phyloP scores from a whole-genome alignment of 2,329 filamentous ascomycete species.

The Xylariales sp. region DNA sequence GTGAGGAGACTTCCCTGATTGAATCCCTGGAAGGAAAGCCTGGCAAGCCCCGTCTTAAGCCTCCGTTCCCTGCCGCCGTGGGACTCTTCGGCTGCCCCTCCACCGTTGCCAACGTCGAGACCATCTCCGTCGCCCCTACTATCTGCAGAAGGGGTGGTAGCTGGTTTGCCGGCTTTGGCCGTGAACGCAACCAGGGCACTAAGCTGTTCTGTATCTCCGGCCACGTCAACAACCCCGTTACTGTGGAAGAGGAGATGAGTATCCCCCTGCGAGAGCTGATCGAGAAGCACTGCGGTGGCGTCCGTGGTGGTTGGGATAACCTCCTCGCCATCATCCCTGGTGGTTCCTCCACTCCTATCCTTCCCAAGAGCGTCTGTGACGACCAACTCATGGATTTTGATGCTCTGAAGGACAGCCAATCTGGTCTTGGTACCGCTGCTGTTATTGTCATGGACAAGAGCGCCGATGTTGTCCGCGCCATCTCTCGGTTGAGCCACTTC shows the following conservation, averaged over 20 bases:
- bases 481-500: slow-evolving; percentile 89
- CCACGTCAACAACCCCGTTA: slow-evolving; percentile 97
- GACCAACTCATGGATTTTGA: slow-evolving; percentile 99
- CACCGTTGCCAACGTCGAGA: slow-evolving; percentile 98
- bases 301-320: slow-evolving; percentile 97
- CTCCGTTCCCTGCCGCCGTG: slow-evolving; percentile 94
- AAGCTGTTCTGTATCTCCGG: slow-evolving; percentile 99
- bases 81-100: slow-evolving; percentile 97
- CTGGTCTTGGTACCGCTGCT: slow-evolving; percentile 92
- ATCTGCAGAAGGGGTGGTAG: slow-evolving; percentile 87
- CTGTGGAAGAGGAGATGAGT: slow-evolving; percentile 99
- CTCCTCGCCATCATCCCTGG: slow-evolving; percentile 91
- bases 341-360: slow-evolving; percentile 91
- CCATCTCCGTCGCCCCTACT: slow-evolving; percentile 88
- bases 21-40: slow-evolving; percentile 98
- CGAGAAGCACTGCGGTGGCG: slow-evolving; percentile 96
- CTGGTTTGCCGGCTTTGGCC: slow-evolving; percentile 94
- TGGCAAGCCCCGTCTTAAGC: slow-evolving; percentile 97
- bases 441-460: slow-evolving; percentile 99
- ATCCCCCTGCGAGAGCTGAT: slow-evolving; percentile 95
- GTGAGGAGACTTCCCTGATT: slow-evolving; percentile 96
- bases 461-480: slow-evolving; percentile 90
- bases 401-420: slow-evolving; percentile 94
- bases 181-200: slow-evolving; percentile 93
- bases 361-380: slow-evolving; percentile 86